A percentile compares a stretch with the other conserved stretches of the same genome.
Conservation (phyloP, 1,284 basidiomycete species). For the Tylopilus sp. region DNA sequence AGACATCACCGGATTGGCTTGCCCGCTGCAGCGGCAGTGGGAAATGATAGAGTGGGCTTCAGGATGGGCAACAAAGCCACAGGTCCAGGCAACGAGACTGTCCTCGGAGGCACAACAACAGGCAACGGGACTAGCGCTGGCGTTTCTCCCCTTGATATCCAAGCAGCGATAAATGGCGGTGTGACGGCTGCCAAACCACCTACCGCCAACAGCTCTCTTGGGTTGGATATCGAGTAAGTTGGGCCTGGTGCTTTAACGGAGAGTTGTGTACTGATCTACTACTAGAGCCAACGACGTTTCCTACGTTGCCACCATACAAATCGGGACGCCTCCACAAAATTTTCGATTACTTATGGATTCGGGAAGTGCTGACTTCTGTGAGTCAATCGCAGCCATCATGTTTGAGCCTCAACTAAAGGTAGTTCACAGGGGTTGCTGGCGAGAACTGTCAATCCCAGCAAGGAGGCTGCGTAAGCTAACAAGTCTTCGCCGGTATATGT, state of each 20-base stretch:
- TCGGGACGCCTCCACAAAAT: constrained; percentile 70
- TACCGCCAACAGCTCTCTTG: constrained; percentile 56
- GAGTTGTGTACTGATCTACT: background rate
- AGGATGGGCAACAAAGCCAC: constrained; percentile 5
- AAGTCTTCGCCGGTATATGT: background rate
- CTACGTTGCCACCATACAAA: constrained; percentile 68
- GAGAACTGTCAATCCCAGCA: constrained; percentile 26
- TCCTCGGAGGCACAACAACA: background rate
- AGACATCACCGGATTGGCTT: constrained; percentile 9
- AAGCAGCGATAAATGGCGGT: constrained; percentile 37
- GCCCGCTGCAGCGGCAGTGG: constrained; percentile 6
- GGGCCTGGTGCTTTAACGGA: background rate
- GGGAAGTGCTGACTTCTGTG: constrained; percentile 79
- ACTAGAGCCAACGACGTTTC: constrained; percentile 44
- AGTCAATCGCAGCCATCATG: background rate
- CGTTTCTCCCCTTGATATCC: constrained; percentile 37
- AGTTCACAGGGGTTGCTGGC: constrained; percentile 25
- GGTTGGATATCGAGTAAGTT: constrained; percentile 65
- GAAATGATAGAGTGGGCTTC: constrained; percentile 10
- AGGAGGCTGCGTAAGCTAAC: constrained; percentile 27
- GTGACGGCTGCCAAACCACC: constrained; percentile 53
- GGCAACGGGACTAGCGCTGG: constrained; percentile 27
- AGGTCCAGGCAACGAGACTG: background rate
- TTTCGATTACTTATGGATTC: constrained; percentile 82
- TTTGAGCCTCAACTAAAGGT: background rate